Evolutionary conservation across 192 early-diverging fungal genomes (phyloP).

Genomic region (Coemansia sp.): DNA sequence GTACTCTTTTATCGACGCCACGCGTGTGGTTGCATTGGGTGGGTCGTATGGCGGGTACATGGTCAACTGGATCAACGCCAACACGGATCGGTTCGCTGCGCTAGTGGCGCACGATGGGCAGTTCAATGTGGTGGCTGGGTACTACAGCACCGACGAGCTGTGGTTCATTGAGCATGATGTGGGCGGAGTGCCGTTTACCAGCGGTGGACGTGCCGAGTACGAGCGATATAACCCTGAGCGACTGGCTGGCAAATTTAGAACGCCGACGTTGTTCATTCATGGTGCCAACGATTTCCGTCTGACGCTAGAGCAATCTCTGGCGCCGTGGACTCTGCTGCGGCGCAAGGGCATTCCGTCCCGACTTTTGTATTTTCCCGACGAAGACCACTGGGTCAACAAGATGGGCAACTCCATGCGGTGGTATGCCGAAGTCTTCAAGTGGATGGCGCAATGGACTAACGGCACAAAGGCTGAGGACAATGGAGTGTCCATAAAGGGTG

Average conservation of each 20-base stretch:
- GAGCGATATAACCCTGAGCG: slow-evolving; percentile 67
- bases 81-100: slow-evolving; percentile 63
- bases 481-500: too few relatives aligned
- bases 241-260: slow-evolving; percentile 65
- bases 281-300: slow-evolving; percentile 70
- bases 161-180: slow-evolving; percentile 77
- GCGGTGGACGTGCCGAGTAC: slow-evolving; percentile 49
- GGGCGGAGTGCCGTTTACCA: slow-evolving; percentile 59
- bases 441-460: slow-evolving; percentile 46
- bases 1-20: slow-evolving; percentile 54
- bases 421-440: slow-evolving; percentile 66
- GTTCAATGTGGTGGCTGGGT: slow-evolving; percentile 59
- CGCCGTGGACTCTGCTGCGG: slow-evolving; percentile 71
- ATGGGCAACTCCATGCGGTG: slow-evolving; percentile 70
- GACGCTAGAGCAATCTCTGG: slow-evolving; percentile 63
- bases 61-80: slow-evolving; percentile 83
- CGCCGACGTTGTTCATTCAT: slow-evolving; percentile 77
- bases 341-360: slow-evolving; percentile 64
- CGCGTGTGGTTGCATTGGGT: slow-evolving; percentile 63
- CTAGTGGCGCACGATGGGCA: slow-evolving; percentile 75
- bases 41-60: slow-evolving; percentile 80
- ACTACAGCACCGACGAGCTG: slow-evolving; percentile 74
- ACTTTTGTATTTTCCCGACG: slow-evolving; percentile 73
- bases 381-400: slow-evolving; percentile 70
- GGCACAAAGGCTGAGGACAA: not conserved